Evolutionary conservation across 805 yeast species (phyloP), one percentile per base, ranked within the genome.

Genomic region (Candida wancherniae): DNA sequence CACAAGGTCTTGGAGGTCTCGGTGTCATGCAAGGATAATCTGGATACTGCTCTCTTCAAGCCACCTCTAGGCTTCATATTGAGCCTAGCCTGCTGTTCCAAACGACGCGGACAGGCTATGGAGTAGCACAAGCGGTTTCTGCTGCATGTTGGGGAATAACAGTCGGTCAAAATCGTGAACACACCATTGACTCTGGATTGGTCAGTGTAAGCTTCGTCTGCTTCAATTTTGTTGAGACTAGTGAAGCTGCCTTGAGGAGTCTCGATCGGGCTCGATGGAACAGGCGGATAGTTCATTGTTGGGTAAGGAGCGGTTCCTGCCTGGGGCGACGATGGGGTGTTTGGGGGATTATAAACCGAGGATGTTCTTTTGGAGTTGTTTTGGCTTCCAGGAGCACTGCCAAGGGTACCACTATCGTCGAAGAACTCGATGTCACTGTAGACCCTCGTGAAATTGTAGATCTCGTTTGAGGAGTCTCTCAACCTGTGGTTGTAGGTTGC

Each of bases 111-210:
- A 61, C 98, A 92, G 9, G 96, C 94, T 45, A 92, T 88, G 24
- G 95, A 84, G 58, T 92, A 92, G 59, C 98, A 92, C 22, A 90
- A 63, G 19, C 75, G 68, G 48, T 85, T 94, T 30, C 94, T 68
- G 4, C 95, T 80, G 60, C 98, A 92, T 0, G 98, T 92, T 19
- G 98, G 95, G 0, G 97, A 87, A 51, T 92, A 92, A 60, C 98
- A 92, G 51, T 88, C 95, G 0, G 97, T 84, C 40, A 92, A 65
- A 24, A 90, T 63, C 1, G 96, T 90, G 51, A 90, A 92, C 3
- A 92, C 95, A 45, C 98, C 98, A 55, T 84, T 84, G 8, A 86
- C 87, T 0, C 67, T 64, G 4, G 63, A 55, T 31, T 42, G 43
- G 9, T 39, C 50, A 20, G 42, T 44, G 11, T 55, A 34, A 5